These are phyloP conservation scores for Hymenoscyphus scutula DNA, from an alignment of 2,329 filamentous ascomycete species.

Conservation along the genomic window DNA sequence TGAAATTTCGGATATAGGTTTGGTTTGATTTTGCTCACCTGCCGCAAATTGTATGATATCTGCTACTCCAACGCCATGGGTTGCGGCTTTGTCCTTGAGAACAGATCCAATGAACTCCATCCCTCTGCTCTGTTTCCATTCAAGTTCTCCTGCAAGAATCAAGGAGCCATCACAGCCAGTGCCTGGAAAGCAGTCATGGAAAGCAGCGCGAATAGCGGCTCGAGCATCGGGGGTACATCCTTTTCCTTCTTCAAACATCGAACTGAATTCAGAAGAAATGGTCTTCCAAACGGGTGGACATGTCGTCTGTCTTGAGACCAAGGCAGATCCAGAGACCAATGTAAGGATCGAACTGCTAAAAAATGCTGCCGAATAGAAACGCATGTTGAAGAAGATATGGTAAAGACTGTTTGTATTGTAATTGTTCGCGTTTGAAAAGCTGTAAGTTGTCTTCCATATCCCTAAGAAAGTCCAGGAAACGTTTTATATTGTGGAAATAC, in stretches of 20 bases:
- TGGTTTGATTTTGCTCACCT: not conserved
- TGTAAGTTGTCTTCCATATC: too few species aligned
- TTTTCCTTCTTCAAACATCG: constrained; percentile 3
- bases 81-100: constrained; percentile 1
- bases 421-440: too few species aligned
- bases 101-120: constrained; percentile 1
- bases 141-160: not conserved
- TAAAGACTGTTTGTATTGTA: too few species aligned
- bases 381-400: not conserved
- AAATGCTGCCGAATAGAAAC: not conserved
- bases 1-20: not conserved
- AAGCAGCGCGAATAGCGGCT: constrained; percentile 2
- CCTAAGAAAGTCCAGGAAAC: too few species aligned
- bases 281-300: constrained; percentile 6
- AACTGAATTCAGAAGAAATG: not conserved
- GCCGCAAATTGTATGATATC: constrained; percentile 9
- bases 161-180: constrained; percentile 5
- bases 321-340: not conserved
- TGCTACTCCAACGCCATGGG: not conserved
- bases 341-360: not conserved
- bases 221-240: constrained; percentile 1
- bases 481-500: too few species aligned
- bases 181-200: constrained; percentile 9
- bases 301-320: not conserved
- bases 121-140: not conserved